phyloP scores from a whole-genome alignment of 306 rosid genomes.

The Prunus persica region Prunus_persica_NCBIv2 NC_034016.1:17442501-17443000 shows the following conservation, averaged over 20 bases:
- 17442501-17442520: neutral
- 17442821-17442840: too few species aligned
- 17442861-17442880: too few species aligned
- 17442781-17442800: neutral
- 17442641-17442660: neutral
- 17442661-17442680: neutral
- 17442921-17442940: too few species aligned
- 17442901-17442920: too few species aligned
- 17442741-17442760: neutral
- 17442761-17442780: neutral
- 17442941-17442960: too few species aligned
- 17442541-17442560: neutral
- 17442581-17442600: neutral
- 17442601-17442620: too few species aligned
- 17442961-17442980: too few species aligned
- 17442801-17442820: neutral
- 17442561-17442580: neutral
- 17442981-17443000: too few species aligned
- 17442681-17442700: neutral
- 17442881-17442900: too few species aligned
- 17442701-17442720: neutral
- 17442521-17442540: accelerated
- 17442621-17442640: neutral
- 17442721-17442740: too few species aligned
- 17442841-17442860: too few species aligned